Percentiles rank a stretch among this genome's conserved stretches.
Evolutionary conservation across 2,329 filamentous ascomycete genomes (phyloP).

Genomic region (Xylariaceae sp.): DNA sequence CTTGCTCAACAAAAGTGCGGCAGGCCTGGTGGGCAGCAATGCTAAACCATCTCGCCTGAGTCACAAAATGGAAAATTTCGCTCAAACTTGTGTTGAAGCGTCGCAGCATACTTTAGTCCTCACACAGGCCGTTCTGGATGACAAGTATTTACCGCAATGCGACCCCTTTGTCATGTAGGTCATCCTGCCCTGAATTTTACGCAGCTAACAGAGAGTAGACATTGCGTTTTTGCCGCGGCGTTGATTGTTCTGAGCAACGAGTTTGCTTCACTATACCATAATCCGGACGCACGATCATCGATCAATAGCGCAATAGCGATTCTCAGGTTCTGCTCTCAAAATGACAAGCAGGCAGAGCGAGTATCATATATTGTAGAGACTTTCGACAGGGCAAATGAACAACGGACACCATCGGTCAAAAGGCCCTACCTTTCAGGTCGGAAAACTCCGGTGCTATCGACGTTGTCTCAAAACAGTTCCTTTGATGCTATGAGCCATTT

Average conservation of each 20-base stretch:
- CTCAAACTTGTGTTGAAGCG: slow-evolving; percentile 46
- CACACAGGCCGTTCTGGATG: slow-evolving; percentile 41
- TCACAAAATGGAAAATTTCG: slow-evolving; percentile 41
- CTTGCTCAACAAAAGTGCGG: slow-evolving; percentile 42
- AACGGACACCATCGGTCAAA: slow-evolving; percentile 25
- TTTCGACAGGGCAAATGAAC: slow-evolving; percentile 41
- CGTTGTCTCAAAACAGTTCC: slow-evolving; percentile 24
- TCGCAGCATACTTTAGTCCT: slow-evolving; percentile 47
- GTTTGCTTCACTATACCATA: slow-evolving; percentile 46
- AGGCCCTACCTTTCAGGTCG: slow-evolving; percentile 26
- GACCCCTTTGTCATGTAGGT: slow-evolving; percentile 55
- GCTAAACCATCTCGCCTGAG: slow-evolving; percentile 29
- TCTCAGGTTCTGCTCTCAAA: slow-evolving; percentile 43
- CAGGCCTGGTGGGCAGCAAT: slow-evolving; percentile 30
- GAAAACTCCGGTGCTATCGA: slow-evolving; percentile 27
- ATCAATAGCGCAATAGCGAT: slow-evolving; percentile 43
- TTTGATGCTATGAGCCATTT: slow-evolving; percentile 30
- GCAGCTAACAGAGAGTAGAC: slow-evolving; percentile 35
- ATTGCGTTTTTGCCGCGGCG: slow-evolving; percentile 52
- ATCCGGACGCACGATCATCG: slow-evolving; percentile 37
- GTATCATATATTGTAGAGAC: slow-evolving; percentile 46
- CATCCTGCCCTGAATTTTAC: neutral
- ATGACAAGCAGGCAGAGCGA: slow-evolving; percentile 45
- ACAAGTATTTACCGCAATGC: slow-evolving; percentile 43
- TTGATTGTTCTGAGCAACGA: slow-evolving; percentile 54